phyloP scores from a whole-genome alignment of 2,329 filamentous ascomycete genomes.

The Nothomitra cinnamomea region DNA sequence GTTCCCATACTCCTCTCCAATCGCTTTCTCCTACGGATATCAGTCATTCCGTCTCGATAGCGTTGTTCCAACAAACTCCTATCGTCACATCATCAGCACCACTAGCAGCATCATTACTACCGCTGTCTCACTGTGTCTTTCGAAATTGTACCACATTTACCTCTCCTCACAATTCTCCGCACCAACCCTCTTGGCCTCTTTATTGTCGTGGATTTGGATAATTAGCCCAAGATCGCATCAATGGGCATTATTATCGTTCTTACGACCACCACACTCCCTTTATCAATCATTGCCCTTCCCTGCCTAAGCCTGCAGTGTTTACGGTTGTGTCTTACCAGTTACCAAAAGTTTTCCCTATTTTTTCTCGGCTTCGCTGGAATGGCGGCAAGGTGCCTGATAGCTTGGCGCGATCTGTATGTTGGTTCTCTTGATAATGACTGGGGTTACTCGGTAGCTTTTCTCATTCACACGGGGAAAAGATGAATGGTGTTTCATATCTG shows the following conservation, averaged over 20 bases:
- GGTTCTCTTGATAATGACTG: not conserved
- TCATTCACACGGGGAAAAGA: not conserved
- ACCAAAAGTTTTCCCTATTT: not conserved
- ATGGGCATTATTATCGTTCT: not conserved
- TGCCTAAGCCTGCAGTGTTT: not conserved
- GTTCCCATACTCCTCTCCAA: not conserved
- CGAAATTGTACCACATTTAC: not conserved
- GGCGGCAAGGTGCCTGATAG: not conserved
- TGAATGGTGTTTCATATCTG: not conserved
- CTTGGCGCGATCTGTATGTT: not conserved
- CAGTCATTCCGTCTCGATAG: not conserved
- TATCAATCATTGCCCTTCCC: not conserved
- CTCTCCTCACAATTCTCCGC: no score
- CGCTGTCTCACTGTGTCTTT: not conserved
- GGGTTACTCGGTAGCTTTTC: not conserved
- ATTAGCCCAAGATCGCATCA: not conserved
- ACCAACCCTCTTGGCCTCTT: not conserved
- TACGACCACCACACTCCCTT: not conserved
- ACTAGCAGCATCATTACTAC: not conserved
- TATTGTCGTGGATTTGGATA: not conserved
- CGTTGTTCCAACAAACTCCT: not conserved
- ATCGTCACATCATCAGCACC: not conserved
- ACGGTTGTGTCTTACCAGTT: not conserved
- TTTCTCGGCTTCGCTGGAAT: not conserved
- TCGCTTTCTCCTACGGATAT: not conserved